Conservation (phyloP, 345 rosid genomes). For the Heritiera fomes region DNA sequence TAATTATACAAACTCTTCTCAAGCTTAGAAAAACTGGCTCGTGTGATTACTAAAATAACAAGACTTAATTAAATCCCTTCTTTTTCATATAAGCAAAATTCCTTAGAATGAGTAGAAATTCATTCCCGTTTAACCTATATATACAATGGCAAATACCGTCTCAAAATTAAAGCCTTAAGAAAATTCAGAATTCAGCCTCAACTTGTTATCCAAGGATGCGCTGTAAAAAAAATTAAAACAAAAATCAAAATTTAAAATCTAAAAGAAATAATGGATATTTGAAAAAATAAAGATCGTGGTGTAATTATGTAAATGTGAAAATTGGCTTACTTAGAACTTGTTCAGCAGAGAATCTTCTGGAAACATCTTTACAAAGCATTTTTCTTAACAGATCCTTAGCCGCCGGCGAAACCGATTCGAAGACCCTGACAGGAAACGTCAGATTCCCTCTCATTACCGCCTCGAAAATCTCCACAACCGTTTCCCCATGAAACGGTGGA, state of each 20-base stretch:
- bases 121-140: not conserved
- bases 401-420: constrained; percentile 40
- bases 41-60: no score
- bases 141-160: not conserved
- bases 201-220: constrained; percentile 41
- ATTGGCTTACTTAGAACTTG: constrained; percentile 53
- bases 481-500: constrained; percentile 60
- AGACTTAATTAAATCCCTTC: no score
- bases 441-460: constrained; percentile 56
- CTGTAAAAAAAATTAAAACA: constrained; percentile 25
- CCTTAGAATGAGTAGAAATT: no score
- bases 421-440: constrained; percentile 50
- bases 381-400: constrained; percentile 57
- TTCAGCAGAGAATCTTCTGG: constrained; percentile 56
- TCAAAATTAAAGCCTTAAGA: not conserved
- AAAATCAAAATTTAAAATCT: not conserved
- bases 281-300: not conserved
- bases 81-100: no score
- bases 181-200: constrained; percentile 19
- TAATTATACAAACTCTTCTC: not conserved
- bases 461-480: constrained; percentile 52
- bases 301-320: not conserved
- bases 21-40: not conserved
- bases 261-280: not conserved
- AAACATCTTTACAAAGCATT: constrained; percentile 61